Percentiles rank a stretch among this genome's conserved stretches.
Evolutionary conservation across 257 asterid species (phyloP).

Genomic region (Haberlea rhodopensis): DNA sequence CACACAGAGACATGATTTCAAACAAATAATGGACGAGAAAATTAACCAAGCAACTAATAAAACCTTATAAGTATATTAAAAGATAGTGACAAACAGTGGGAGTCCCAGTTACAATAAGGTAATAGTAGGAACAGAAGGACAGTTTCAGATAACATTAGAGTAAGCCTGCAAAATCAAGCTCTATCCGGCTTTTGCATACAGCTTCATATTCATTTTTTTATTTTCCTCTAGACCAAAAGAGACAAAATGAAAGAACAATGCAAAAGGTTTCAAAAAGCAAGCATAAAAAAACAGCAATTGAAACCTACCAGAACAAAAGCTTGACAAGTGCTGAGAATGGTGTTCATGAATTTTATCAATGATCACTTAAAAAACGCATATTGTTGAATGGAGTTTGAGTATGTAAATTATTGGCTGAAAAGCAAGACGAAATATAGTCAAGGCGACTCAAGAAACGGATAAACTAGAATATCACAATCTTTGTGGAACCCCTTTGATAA

Average conservation of each 20-base stretch:
- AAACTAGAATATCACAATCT: too few species aligned
- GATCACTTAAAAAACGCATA: too few species aligned
- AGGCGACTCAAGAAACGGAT: too few species aligned
- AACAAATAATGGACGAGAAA: not conserved
- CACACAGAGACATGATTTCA: too few species aligned
- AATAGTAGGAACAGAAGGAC: conserved; percentile 4
- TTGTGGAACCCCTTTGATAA: too few species aligned
- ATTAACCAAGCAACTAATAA: conserved; percentile 8
- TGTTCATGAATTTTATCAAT: too few species aligned
- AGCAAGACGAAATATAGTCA: conserved; percentile 11
- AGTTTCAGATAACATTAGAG: too few species aligned
- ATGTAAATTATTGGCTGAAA: not conserved
- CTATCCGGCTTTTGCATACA: not conserved
- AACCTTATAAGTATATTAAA: not conserved
- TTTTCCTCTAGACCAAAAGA: not conserved
- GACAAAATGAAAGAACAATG: not conserved
- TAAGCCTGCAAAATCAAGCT: conserved; percentile 1
- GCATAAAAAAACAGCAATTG: not conserved
- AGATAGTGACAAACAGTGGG: not conserved
- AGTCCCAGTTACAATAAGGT: not conserved
- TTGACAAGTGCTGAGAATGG: not conserved
- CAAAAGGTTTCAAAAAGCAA: not conserved
- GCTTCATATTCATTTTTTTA: too few species aligned
- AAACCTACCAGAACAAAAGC: not conserved
- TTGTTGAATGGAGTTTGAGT: not conserved